Conservation (phyloP, 2,329 filamentous ascomycete genomes). For the Hirsutella rhossiliensis region DNA sequence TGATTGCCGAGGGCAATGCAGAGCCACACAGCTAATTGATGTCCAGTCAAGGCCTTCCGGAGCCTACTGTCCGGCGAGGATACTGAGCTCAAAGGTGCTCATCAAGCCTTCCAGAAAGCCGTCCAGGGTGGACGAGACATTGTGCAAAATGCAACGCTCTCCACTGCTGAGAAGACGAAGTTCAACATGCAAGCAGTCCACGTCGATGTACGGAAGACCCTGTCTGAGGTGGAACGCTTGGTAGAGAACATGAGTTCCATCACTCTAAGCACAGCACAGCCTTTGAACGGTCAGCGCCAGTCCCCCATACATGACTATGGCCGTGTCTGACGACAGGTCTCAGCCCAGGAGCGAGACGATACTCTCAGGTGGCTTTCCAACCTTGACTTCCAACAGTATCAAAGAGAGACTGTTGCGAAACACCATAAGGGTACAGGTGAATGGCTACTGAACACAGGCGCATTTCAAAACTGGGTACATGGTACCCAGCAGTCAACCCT, state of each 20-base stretch:
- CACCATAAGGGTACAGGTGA: slow-evolving; percentile 3
- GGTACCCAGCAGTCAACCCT: slow-evolving; percentile 1
- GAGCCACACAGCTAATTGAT: not conserved
- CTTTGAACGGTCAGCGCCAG: slow-evolving; percentile 1
- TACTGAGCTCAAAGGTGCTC: slow-evolving; percentile 2
- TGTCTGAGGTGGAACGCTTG: not conserved
- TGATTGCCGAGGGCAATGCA: not conserved
- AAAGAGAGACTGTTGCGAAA: slow-evolving; percentile 3
- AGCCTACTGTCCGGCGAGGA: slow-evolving; percentile 3
- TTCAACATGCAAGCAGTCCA: not conserved
- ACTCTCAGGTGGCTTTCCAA: slow-evolving; percentile 4
- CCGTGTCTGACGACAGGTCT: not conserved
- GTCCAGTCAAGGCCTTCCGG: slow-evolving; percentile 4
- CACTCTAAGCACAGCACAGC: not conserved
- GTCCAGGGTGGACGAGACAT: slow-evolving; percentile 3
- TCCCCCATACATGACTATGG: too few relatives aligned
- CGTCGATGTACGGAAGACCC: not conserved
- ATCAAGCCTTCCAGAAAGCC: slow-evolving; percentile 4
- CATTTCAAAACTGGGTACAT: slow-evolving; percentile 4
- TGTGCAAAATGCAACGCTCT: slow-evolving; percentile 3
- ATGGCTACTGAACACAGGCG: slow-evolving; percentile 4
- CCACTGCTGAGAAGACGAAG: slow-evolving; percentile 1
- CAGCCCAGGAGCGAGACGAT: slow-evolving; percentile 3
- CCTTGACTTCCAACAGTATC: slow-evolving; percentile 3
- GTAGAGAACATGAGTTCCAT: not conserved